Evolutionary conservation across 1,284 basidiomycete species (phyloP).

Genomic region (Tylopilus microsporus): DNA sequence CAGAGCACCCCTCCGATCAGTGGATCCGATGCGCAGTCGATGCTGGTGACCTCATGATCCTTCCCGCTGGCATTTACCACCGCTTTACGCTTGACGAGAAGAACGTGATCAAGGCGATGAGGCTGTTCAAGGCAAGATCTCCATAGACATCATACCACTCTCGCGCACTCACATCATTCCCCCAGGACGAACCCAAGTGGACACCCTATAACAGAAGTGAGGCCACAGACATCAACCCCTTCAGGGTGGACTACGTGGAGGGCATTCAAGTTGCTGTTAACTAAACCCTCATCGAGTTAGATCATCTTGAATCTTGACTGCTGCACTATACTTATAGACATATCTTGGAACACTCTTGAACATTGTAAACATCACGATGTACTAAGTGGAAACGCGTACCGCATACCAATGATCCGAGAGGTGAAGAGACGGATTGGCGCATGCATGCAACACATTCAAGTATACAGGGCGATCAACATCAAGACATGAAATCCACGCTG

Average conservation of each 20-base stretch:
- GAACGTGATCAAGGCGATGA: conserved; percentile 66
- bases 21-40: conserved; percentile 73
- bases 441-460: no score
- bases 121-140: conserved; percentile 66
- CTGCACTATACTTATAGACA: not conserved
- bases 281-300: conserved; percentile 7
- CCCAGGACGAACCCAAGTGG: conserved; percentile 85
- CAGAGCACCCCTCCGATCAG: conserved; percentile 51
- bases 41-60: conserved; percentile 68
- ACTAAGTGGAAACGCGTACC: not conserved
- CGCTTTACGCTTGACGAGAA: conserved; percentile 76
- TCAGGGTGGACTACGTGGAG: conserved; percentile 57
- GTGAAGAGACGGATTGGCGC: not conserved
- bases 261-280: conserved; percentile 38
- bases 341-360: not conserved
- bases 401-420: not conserved
- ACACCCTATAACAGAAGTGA: conserved; percentile 62
- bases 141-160: not conserved
- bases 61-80: conserved; percentile 80
- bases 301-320: not conserved
- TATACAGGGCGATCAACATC: no score
- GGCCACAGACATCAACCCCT: conserved; percentile 56
- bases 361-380: not conserved
- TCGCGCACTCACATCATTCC: not conserved
- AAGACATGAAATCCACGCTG: no score